Conservation (phyloP, 1,284 basidiomycete species). For the Apiotrichum domesticum region DNA sequence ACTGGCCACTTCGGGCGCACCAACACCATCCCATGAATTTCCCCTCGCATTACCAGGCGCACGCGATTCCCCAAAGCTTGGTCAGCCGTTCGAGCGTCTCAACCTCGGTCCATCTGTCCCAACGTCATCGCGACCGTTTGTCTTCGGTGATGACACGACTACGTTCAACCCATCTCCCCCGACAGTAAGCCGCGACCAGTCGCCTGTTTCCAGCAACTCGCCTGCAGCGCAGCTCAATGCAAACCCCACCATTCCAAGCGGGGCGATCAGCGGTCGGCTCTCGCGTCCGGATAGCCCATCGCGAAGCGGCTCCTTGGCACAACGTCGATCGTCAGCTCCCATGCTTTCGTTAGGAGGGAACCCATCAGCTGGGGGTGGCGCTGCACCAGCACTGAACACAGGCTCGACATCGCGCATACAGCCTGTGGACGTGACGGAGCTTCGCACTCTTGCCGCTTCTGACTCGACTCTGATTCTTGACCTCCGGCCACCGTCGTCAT, state of each 20-base stretch:
- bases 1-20: conserved; percentile 43
- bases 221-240: too few species aligned
- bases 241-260: background rate
- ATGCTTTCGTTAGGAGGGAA: background rate
- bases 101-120: conserved; percentile 29
- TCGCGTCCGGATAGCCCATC: background rate
- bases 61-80: conserved; percentile 38
- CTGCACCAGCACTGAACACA: too few species aligned
- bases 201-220: too few species aligned
- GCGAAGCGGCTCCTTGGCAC: background rate
- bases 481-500: conserved; percentile 75
- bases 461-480: conserved; percentile 62
- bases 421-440: conserved; percentile 19
- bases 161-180: too few species aligned
- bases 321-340: conserved; percentile 5
- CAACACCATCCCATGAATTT: conserved; percentile 41
- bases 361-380: too few species aligned
- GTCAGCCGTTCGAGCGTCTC: conserved; percentile 44
- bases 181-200: too few species aligned
- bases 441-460: conserved; percentile 15
- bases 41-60: conserved; percentile 20
- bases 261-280: background rate
- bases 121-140: background rate
- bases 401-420: conserved; percentile 10
- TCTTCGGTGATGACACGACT: background rate